Evolutionary conservation across 192 early-diverging fungal species (phyloP), one percentile per base, ranked within the genome.

Genomic region (Rhizoclosmatium sp.): DNA sequence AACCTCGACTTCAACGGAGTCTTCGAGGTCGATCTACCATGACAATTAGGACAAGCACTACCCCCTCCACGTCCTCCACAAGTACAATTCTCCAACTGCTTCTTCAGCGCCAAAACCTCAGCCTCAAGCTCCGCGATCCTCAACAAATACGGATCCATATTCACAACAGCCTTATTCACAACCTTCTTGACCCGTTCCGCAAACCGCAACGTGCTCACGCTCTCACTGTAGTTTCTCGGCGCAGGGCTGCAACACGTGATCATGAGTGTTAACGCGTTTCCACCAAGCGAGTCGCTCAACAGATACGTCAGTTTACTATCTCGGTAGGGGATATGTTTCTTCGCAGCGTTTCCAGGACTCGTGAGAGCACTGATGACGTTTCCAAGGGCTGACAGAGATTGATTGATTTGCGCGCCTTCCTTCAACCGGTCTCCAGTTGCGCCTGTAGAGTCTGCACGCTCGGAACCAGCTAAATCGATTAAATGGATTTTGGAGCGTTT

Each of bases 391-490:
- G 90, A 89, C 59, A 96, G 80, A 39, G 91, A 92, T 82, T 91
- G 93, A 84, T 96, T 96, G 82, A 96, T 96, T 75, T 92, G 91
- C 31, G 91, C 87, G 3, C 94, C 95, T 66, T 96, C 95, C 65
- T 92, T 91, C 47, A 96, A 77, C 2, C 93, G 87, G 71, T 84
- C 84, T 5, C 97, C 97, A 0, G 94, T 95, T 0, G 95, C 95
- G 73, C 92, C 92, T 9, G 97, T 96, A 39, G 92, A 85, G 76
- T 93, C 91, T 2, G 95, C 94, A 44, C 97, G 89, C 84, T 98
- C 97, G 82, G 93, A 94, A 71, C 96, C 96, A 0, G 94, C 94
- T 12, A 95, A 80, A 75, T 95, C 94, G 16, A 94, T 93, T 65
- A 93, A 82, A 61, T 90, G 93, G 82, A 96, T 92, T 66, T 89